Conservation (phyloP, 371 early-diverging fungal genomes). For the Sporodiniella umbellata region DNA sequence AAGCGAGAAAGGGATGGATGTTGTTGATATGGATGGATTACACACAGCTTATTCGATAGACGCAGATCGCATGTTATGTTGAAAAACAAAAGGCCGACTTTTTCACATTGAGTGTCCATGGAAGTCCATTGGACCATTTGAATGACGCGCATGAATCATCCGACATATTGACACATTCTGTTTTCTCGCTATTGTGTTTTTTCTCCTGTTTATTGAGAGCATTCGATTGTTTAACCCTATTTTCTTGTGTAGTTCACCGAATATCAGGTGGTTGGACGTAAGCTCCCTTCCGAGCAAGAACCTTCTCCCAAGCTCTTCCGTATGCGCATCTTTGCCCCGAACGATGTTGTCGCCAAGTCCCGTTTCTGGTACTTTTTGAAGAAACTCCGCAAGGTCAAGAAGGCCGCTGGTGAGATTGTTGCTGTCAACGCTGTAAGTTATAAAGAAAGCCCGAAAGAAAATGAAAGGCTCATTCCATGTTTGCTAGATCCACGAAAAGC, state of each 20-base stretch:
- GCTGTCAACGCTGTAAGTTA: constrained; percentile 84
- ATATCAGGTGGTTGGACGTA: constrained; percentile 91
- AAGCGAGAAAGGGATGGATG: neutral
- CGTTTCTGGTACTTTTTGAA: constrained; percentile 99
- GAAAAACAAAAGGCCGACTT: too few species aligned
- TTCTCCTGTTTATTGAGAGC: neutral
- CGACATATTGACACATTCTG: neutral
- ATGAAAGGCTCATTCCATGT: neutral
- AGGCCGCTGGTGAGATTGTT: constrained; percentile 96
- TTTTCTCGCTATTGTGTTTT: neutral
- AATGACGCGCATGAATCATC: too few species aligned
- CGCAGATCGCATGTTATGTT: too few species aligned
- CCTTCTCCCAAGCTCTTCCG: constrained; percentile 96
- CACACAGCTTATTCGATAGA: neutral
- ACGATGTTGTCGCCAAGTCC: constrained; percentile 97
- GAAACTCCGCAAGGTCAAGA: constrained; percentile 99
- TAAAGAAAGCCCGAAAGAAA: neutral
- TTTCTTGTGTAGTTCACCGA: constrained; percentile 56
- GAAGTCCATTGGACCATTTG: too few species aligned
- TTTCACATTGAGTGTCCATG: too few species aligned
- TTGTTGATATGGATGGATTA: constrained; percentile 2
- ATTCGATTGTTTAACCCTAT: neutral
- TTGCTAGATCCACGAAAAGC: constrained; percentile 91
- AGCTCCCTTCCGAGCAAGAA: constrained; percentile 92
- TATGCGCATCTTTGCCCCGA: constrained; percentile 99